A percentile compares a stretch with the other conserved stretches of the same genome.
These are phyloP conservation scores for Pichia nanzhaoensis DNA, from an alignment of 805 yeast species.

Conservation along the genomic window DNA sequence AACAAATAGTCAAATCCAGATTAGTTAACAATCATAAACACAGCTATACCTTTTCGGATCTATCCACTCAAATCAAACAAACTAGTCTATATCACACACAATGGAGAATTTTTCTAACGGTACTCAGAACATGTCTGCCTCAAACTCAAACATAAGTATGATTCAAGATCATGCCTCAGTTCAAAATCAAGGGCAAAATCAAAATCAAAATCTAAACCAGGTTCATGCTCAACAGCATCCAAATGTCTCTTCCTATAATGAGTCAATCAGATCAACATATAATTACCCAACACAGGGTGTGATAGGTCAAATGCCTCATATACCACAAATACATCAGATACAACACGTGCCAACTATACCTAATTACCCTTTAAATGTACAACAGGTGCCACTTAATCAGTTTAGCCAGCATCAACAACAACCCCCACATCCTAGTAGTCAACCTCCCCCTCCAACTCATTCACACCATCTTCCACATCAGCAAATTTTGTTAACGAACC, in stretches of 20 bases:
- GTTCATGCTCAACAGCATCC: background rate
- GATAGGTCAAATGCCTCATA: background rate
- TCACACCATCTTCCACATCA: background rate
- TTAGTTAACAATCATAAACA: no score
- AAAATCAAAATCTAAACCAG: no score
- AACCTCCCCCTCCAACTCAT: background rate
- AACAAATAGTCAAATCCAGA: no score
- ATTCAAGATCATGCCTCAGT: no score
- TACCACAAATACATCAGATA: background rate
- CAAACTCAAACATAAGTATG: no score
- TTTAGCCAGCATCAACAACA: background rate
- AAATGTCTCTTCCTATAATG: background rate
- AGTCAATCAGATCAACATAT: no score
- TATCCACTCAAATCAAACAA: no score
- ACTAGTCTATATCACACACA: no score
- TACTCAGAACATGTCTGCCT: no score
- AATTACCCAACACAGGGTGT: background rate
- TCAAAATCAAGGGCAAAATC: no score
- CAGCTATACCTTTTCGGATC: no score
- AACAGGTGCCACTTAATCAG: background rate
- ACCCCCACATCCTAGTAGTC: background rate
- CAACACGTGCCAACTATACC: background rate
- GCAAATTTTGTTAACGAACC: background rate
- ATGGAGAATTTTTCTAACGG: no score
- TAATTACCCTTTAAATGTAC: background rate